phyloP scores from a whole-genome alignment of 352 stramenopile genomes.

The Aphanomyces invadans region DNA sequence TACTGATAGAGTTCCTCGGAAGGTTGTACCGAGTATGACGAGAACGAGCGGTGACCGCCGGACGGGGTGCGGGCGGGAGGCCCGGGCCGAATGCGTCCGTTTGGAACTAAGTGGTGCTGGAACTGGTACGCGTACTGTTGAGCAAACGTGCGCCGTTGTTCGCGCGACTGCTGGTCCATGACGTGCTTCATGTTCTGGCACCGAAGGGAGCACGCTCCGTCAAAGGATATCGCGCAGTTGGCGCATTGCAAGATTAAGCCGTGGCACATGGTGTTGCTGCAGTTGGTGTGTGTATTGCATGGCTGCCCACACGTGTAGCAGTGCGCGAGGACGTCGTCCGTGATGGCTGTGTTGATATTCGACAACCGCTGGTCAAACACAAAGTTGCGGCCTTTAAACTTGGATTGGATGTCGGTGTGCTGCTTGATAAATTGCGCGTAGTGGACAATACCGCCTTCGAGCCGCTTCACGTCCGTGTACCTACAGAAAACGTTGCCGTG shows the following conservation, averaged over 20 bases:
- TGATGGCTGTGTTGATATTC: constrained; percentile 31
- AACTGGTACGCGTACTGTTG: constrained; percentile 48
- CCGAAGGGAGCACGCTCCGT: constrained; percentile 33
- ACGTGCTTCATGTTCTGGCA: constrained; percentile 48
- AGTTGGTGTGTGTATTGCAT: constrained; percentile 43
- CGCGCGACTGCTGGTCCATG: constrained; percentile 41
- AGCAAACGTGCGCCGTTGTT: constrained; percentile 46
- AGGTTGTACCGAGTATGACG: constrained; percentile 1
- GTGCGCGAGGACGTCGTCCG: constrained; percentile 45
- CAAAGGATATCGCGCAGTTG: constrained; percentile 29
- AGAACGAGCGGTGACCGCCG: background rate
- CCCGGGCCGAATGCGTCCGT: constrained; percentile 7
- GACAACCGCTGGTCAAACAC: constrained; percentile 60
- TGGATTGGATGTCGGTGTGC: constrained; percentile 32
- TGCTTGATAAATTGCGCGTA: constrained; percentile 47
- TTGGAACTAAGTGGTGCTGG: constrained; percentile 30
- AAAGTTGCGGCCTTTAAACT: constrained; percentile 67
- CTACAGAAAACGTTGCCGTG: background rate
- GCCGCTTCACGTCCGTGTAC: constrained; percentile 41
- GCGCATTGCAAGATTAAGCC: constrained; percentile 45
- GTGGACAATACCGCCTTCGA: constrained; percentile 53
- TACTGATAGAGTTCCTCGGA: constrained; percentile 28
- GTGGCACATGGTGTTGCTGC: constrained; percentile 52
- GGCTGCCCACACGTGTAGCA: constrained; percentile 56
- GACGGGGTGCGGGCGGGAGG: too few species aligned